Evolutionary conservation across 2,329 filamentous ascomycete genomes (phyloP).

Genomic region (Catunica adiposa): DNA sequence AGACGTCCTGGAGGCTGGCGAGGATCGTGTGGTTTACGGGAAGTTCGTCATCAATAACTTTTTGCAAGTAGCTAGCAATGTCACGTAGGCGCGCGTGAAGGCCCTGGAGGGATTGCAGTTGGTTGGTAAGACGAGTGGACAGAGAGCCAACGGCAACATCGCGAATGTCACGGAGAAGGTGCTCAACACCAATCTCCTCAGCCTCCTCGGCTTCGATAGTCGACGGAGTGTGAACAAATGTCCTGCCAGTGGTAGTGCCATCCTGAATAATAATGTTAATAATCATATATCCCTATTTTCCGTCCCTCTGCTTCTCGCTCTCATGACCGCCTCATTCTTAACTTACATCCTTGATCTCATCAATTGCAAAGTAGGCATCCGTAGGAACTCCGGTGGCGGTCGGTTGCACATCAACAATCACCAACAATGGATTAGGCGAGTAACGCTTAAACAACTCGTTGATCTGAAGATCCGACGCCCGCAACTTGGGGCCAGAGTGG

Average conservation of each 20-base stretch:
- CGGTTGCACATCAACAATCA: constrained; percentile 96
- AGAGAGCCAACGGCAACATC: constrained; percentile 95
- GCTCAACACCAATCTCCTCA: constrained; percentile 96
- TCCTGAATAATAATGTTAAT: constrained; percentile 41
- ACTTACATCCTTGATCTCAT: constrained; percentile 80
- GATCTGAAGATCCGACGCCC: constrained; percentile 94
- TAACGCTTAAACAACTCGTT: constrained; percentile 99
- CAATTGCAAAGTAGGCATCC: constrained; percentile 96
- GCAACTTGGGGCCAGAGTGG: constrained; percentile 90
- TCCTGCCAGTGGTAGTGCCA: constrained; percentile 89
- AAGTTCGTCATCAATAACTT: constrained; percentile 80
- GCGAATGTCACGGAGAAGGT: constrained; percentile 90
- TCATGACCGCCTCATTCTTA: neutral
- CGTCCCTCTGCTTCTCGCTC: too few species aligned
- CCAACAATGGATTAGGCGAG: constrained; percentile 85
- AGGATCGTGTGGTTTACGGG: constrained; percentile 96
- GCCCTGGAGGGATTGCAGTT: constrained; percentile 91
- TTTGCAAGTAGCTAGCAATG: constrained; percentile 88
- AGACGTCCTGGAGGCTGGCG: constrained; percentile 96
- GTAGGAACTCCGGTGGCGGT: constrained; percentile 96
- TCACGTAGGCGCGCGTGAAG: constrained; percentile 87
- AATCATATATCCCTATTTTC: constrained; percentile 4
- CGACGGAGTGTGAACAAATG: constrained; percentile 94
- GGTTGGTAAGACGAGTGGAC: constrained; percentile 90
- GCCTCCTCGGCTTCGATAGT: constrained; percentile 98